Percentiles rank a stretch among this genome's conserved stretches.
phyloP scores from a whole-genome alignment of 2,329 filamentous ascomycete genomes.

The Nemania abortiva region DNA sequence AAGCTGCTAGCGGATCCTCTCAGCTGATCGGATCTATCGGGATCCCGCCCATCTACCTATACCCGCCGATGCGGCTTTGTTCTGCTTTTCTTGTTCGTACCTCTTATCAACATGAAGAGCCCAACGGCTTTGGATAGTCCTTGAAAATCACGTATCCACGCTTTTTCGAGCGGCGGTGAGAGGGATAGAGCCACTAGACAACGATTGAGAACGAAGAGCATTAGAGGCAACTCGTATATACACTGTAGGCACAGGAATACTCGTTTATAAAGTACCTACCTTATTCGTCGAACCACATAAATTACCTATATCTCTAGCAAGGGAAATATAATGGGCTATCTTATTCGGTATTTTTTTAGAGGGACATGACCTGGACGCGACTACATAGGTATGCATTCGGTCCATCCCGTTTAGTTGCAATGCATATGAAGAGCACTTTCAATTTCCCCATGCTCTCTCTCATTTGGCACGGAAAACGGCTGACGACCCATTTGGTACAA shows the following conservation, averaged over 20 bases:
- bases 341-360: not conserved
- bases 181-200: not conserved
- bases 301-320: not conserved
- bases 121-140: not conserved
- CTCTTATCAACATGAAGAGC: not conserved
- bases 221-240: not conserved
- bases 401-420: conserved; percentile 5
- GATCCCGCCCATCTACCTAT: not conserved
- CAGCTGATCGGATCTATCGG: conserved; percentile 27
- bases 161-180: not conserved
- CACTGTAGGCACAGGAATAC: not conserved
- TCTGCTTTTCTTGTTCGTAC: not conserved
- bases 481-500: not conserved
- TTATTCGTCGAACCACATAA: not conserved
- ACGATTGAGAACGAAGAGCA: not conserved
- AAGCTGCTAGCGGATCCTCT: conserved; percentile 22
- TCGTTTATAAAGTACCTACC: conserved; percentile 12
- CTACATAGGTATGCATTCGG: not conserved
- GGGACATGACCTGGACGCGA: not conserved
- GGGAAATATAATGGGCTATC: no score
- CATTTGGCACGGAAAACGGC: not conserved
- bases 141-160: not conserved
- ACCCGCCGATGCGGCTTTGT: not conserved
- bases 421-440: not conserved
- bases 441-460: not conserved